phyloP scores from a whole-genome alignment of 495 filamentous ascomycete species.

The Daldinia caldariorum region DNA sequence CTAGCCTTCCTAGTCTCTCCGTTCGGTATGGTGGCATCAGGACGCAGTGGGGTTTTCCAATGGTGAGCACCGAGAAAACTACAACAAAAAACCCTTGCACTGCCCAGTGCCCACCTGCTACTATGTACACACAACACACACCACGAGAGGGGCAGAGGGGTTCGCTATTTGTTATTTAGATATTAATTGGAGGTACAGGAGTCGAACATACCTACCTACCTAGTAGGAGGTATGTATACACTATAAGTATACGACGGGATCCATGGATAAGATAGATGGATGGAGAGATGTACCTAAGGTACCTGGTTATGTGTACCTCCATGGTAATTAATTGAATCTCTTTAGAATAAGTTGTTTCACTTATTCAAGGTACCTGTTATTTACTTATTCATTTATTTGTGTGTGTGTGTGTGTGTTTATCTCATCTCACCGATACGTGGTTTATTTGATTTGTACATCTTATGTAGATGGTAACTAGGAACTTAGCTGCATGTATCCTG shows the following conservation, averaged over 20 bases:
- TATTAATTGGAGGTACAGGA: constrained; percentile 26
- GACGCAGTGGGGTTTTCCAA: constrained; percentile 43
- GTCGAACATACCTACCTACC: background rate
- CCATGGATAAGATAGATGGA: too few relatives aligned
- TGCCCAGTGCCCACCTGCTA: constrained; percentile 41
- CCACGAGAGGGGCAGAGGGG: constrained; percentile 43
- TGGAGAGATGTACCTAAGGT: constrained; percentile 12
- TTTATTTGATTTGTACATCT: background rate
- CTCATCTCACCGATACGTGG: constrained; percentile 3
- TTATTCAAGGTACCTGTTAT: background rate
- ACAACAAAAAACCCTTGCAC: constrained; percentile 41
- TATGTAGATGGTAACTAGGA: background rate
- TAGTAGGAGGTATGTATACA: too few relatives aligned
- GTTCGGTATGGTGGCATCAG: constrained; percentile 48
- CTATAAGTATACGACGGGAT: too few relatives aligned
- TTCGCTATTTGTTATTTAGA: constrained; percentile 39
- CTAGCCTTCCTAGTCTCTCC: constrained; percentile 25
- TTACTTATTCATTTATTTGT: background rate
- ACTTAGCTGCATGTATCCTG: constrained; percentile 4
- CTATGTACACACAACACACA: too few relatives aligned
- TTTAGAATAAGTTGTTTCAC: background rate
- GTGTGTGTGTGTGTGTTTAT: background rate
- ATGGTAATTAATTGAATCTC: constrained; percentile 26
- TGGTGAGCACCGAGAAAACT: constrained; percentile 40
- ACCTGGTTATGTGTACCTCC: constrained; percentile 16